A percentile compares a stretch with the other conserved stretches of the same genome.
phyloP scores from a whole-genome alignment of 257 asterid genomes.

The Datura wrightii region DNA sequence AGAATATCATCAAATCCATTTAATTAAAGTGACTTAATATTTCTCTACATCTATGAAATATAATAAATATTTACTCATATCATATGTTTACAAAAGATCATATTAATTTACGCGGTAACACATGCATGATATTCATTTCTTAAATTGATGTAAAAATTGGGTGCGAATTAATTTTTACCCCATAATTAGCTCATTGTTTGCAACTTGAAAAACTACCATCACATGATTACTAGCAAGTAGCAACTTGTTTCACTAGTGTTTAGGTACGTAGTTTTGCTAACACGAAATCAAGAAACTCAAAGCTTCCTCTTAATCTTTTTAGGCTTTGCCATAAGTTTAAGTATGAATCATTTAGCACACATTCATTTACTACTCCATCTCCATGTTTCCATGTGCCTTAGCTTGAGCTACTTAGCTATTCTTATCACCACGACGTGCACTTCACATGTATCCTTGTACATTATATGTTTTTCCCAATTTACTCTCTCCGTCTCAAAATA shows the following conservation, averaged over 20 bases:
- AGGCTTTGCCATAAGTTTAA: constrained; percentile 27
- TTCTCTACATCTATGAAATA: not conserved
- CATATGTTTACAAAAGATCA: not conserved
- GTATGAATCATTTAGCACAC: constrained; percentile 10
- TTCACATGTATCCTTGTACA: not conserved
- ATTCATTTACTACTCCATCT: constrained; percentile 31
- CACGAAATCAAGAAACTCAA: constrained; percentile 21
- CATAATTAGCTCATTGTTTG: not conserved
- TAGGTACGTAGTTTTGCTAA: not conserved
- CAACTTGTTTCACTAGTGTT: constrained; percentile 1
- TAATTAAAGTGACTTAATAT: not conserved
- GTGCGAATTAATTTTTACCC: not conserved
- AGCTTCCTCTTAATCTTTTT: not conserved
- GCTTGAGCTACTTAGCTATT: constrained; percentile 10
- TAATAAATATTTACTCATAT: not conserved
- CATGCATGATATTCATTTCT: not conserved
- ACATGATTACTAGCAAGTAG: not conserved
- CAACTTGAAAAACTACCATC: not conserved
- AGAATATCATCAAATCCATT: not conserved
- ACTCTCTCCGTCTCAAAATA: not conserved
- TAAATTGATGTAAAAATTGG: not conserved
- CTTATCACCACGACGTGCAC: not conserved
- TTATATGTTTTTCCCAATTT: constrained; percentile 19
- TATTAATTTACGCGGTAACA: not conserved
- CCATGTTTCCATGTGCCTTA: constrained; percentile 32